Base-by-base conservation (phyloP, 257 asterid genomes). In the Capsicum chinense region DNA sequence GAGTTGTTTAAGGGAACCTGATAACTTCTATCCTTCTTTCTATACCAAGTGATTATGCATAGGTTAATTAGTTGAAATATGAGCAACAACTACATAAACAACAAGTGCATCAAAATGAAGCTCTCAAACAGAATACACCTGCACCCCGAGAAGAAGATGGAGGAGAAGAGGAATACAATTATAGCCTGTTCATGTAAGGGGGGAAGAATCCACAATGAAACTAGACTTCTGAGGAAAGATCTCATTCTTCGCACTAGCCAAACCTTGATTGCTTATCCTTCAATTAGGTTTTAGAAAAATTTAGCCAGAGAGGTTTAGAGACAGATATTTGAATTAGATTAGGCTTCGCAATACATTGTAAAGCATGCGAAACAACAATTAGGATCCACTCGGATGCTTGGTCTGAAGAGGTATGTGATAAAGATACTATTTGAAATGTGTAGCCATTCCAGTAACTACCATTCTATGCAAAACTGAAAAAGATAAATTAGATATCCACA, bases 51-150 rank as follows among this genome's bases (percentile, higher is more conserved):
- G 58, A 71, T 71, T 71, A 71, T 71, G 57, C 35, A 71, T 71
- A 17, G 33, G 11, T n/a, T 10, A 47, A 54, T 78, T 54, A n/a
- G 50, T 54, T 78, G 50, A 26, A 78, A 33, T 54, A 78, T 54
- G 66, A 78, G 33, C 26, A 78, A 78, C 47, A 78, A 54, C 66
- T 54, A 78, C 26, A 78, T 54, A 14, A 78, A 78, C 33, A 78
- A 26, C 10, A 3, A 54, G 50, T 78, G 64, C 16, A 15, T 15
- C 82, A 54, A 26, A 52, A 14, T 76, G 44, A 33, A 52, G 63
- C 81, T 52, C 48, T 21, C 19, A 76, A 76, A 52, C 63, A 76
- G 81, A 47, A 76, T 21, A 76, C 21, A 52, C 60, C 19, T 48
- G 59, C 81, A 74, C 44, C 62, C 14, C 5, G 6, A 50, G 60